Conservation (phyloP, 2,329 filamentous ascomycete species). For the Ophidiomyces ophidiicola region DNA sequence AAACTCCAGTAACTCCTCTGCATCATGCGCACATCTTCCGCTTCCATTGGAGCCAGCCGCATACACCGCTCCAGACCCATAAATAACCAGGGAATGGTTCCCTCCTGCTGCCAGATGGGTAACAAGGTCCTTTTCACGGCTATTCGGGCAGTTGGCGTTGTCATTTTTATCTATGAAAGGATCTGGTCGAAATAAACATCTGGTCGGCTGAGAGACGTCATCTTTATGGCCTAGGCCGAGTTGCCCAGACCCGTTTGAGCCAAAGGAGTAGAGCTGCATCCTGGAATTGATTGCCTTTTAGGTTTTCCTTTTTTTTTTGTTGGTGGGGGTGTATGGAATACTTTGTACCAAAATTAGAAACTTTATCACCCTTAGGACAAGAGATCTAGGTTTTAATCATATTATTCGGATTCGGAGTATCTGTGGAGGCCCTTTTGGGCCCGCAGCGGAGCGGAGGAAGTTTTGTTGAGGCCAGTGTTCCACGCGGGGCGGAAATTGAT, state of each 20-base stretch:
- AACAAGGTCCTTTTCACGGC: neutral
- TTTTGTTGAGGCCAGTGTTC: too few relatives aligned
- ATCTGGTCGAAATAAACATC: slow-evolving; percentile 42
- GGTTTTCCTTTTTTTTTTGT: slow-evolving; percentile 1
- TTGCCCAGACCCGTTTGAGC: slow-evolving; percentile 67
- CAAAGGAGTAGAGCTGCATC: slow-evolving; percentile 51
- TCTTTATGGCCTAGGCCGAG: slow-evolving; percentile 59
- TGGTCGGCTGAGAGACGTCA: slow-evolving; percentile 56
- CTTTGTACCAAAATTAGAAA: too few relatives aligned
- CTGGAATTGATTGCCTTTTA: neutral
- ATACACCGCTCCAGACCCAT: slow-evolving; percentile 47
- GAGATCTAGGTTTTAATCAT: too few relatives aligned
- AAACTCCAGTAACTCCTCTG: slow-evolving; percentile 18
- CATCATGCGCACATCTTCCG: slow-evolving; percentile 31
- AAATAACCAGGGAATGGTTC: slow-evolving; percentile 72
- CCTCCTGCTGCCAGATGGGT: slow-evolving; percentile 52
- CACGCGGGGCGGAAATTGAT: too few relatives aligned
- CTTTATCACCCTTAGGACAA: too few relatives aligned
- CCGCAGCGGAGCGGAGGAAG: too few relatives aligned
- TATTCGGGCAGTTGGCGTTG: neutral
- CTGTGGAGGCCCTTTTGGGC: too few relatives aligned
- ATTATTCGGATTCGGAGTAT: too few relatives aligned
- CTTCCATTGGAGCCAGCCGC: slow-evolving; percentile 51
- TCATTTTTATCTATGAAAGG: neutral
- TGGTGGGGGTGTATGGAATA: too few relatives aligned